Evolutionary conservation across 2,329 filamentous ascomycete species (phyloP), one percentile per base, ranked within the genome.

Genomic region (Ceratocystis albifundus): DNA sequence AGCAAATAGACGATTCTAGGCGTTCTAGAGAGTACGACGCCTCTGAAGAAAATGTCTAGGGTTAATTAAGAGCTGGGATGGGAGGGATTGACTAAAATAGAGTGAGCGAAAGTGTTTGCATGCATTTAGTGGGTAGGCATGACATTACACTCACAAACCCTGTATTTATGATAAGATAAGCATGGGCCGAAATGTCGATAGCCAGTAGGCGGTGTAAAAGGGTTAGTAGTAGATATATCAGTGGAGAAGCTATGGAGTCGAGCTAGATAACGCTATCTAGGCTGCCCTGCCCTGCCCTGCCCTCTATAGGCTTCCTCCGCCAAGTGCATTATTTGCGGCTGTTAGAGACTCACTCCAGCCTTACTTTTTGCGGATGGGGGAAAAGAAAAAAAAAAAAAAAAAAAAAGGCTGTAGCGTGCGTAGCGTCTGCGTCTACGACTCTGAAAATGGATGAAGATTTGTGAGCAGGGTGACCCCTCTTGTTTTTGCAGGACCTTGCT

Each of bases 1-100:
- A 22, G 50, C 50, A 20, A 55, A 55, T 55, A 55, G 50, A 55
- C 50, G 50, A 25, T 55, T 55, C 50, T 25, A 55, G 20, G 22
- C 22, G 22, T 1, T 4, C 22, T 15, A 8, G 28, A 22, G 46
- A 50, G 25, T 50, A 48, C 45, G 5, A 48, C 45, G 45, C 36
- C 36, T 41, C 36, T 41, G 46, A 10, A 48, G 8, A 8, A 22
- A 8, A 22, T 12, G 48, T 7, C 20, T 3, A 50, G 22, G 48
- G 48, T 12, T 12, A 50, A 8, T 12, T 12, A 50, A 8, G n/a
- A 15, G 48, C n/a, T n/a, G n/a, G n/a, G n/a, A n/a, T 1, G 25
- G 22, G 17, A 8, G 46, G 20, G 8, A 50, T 50, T 22, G 22
- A 25, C n/a, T 50, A 4, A 50, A 25, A 3, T 50, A 46, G 46